These are phyloP conservation scores for Magnusiomyces magnusii DNA, from an alignment of 1,139 yeast genomes.

Conservation along the genomic window DNA sequence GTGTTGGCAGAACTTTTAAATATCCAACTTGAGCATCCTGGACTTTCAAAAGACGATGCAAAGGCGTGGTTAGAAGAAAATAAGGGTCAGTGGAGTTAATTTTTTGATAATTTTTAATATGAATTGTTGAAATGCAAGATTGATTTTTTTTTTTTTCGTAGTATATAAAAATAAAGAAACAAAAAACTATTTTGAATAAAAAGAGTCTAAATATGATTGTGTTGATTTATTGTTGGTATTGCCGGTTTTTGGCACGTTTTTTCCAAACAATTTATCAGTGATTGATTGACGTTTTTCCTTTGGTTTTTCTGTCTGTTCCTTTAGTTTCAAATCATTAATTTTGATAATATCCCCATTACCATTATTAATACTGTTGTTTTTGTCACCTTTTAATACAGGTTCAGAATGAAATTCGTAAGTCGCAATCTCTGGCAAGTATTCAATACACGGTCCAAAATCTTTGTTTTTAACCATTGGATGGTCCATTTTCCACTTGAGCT, in stretches of 20 bases:
- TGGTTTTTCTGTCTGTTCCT: not conserved
- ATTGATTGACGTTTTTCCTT: not conserved
- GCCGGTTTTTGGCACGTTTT: not conserved
- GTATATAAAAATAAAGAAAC: no score
- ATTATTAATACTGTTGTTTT: no score
- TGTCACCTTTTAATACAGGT: not conserved
- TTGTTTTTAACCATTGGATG: slow-evolving; percentile 40
- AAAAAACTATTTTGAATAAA: not conserved
- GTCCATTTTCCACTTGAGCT: slow-evolving; percentile 60
- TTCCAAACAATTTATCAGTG: not conserved
- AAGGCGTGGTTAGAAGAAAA: slow-evolving; percentile 15
- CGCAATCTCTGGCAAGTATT: slow-evolving; percentile 20
- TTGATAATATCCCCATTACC: no score
- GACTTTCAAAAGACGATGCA: slow-evolving; percentile 46
- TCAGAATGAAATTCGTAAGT: slow-evolving; percentile 20
- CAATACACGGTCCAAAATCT: slow-evolving; percentile 20
- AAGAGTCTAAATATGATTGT: not conserved
- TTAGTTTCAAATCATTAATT: no score
- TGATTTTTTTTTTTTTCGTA: no score
- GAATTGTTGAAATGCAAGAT: no score
- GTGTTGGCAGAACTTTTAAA: slow-evolving; percentile 48
- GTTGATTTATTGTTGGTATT: not conserved
- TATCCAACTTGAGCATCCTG: slow-evolving; percentile 75
- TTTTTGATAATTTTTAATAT: no score
- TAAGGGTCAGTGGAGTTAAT: not conserved